phyloP scores from a whole-genome alignment of 805 yeast species.

The Groenewaldozyma salmanticensis region DNA sequence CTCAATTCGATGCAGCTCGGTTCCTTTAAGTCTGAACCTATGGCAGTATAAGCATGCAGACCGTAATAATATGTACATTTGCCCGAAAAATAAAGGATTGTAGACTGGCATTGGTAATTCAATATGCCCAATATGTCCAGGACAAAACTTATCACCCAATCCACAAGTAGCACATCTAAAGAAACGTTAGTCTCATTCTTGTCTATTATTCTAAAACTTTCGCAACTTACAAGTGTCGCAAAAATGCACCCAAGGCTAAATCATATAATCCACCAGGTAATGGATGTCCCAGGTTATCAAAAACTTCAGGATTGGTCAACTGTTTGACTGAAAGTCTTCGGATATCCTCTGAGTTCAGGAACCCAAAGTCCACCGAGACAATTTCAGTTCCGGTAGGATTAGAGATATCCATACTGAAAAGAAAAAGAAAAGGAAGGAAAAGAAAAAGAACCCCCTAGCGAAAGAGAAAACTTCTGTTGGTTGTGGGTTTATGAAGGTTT shows the following conservation, averaged over 20 bases:
- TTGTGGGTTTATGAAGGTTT: background rate
- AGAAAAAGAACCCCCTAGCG: too few species aligned
- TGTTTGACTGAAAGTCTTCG: constrained; percentile 86
- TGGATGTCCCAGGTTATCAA: constrained; percentile 94
- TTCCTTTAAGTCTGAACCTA: constrained; percentile 57
- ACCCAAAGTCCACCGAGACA: constrained; percentile 83
- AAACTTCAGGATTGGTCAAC: constrained; percentile 89
- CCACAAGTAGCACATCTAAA: constrained; percentile 84
- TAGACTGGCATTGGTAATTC: constrained; percentile 93
- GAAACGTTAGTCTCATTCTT: background rate
- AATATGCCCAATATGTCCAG: constrained; percentile 98
- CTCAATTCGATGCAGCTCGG: constrained; percentile 65
- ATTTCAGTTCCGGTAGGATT: constrained; percentile 95
- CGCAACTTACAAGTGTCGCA: constrained; percentile 50
- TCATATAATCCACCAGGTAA: constrained; percentile 90
- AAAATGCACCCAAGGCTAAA: constrained; percentile 88
- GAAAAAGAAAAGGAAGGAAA: background rate
- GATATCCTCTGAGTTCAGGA: constrained; percentile 72
- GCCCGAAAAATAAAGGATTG: constrained; percentile 90
- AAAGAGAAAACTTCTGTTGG: too few species aligned
- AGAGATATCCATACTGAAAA: constrained; percentile 76
- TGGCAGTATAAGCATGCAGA: constrained; percentile 86
- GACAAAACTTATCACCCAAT: constrained; percentile 85
- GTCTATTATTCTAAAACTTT: too few species aligned
- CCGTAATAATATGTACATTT: constrained; percentile 75